phyloP scores from a whole-genome alignment of 2,329 filamentous ascomycete species.

The Penicillium brevicompactum region DNA sequence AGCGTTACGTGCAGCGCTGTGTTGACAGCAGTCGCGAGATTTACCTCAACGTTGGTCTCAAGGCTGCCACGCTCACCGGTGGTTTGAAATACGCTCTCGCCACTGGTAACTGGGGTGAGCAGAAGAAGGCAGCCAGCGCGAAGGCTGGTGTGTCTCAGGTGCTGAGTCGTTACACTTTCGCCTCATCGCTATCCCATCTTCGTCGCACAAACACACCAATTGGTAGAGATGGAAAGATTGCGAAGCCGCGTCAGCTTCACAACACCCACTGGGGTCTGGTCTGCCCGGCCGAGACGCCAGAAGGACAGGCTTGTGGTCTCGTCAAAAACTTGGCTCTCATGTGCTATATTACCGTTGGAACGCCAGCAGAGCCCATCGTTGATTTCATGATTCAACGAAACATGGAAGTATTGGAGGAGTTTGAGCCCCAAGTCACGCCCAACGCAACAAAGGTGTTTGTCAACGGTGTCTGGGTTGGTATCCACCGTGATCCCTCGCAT shows the following conservation, averaged over 20 bases:
- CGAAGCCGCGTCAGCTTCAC: slow-evolving; percentile 95
- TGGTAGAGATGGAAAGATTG: slow-evolving; percentile 95
- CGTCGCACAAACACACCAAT: slow-evolving; percentile 97
- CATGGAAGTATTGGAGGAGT: slow-evolving; percentile 97
- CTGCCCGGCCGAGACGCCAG: slow-evolving; percentile 94
- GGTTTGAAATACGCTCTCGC: slow-evolving; percentile 95
- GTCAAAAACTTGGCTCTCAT: slow-evolving; percentile 98
- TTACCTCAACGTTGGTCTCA: slow-evolving; percentile 86
- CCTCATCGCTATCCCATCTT: slow-evolving; percentile 94
- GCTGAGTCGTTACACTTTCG: slow-evolving; percentile 95
- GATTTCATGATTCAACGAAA: slow-evolving; percentile 95
- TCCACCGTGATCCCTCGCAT: slow-evolving; percentile 84
- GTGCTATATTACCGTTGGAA: slow-evolving; percentile 97
- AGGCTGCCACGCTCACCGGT: slow-evolving; percentile 86
- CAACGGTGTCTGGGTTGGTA: slow-evolving; percentile 97
- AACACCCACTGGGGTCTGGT: slow-evolving; percentile 99
- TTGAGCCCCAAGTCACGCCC: slow-evolving; percentile 80
- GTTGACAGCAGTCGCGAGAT: slow-evolving; percentile 89
- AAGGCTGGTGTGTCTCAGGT: slow-evolving; percentile 98
- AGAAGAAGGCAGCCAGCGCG: slow-evolving; percentile 94
- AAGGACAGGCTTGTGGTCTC: slow-evolving; percentile 96
- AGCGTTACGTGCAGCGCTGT: slow-evolving; percentile 86
- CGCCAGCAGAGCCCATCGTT: slow-evolving; percentile 83
- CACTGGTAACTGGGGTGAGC: slow-evolving; percentile 98
- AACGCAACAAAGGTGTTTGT: slow-evolving; percentile 98